These are phyloP conservation scores for Paracoccidioides lutzii DNA, from an alignment of 2,329 filamentous ascomycete genomes.

Conservation along the genomic window DNA sequence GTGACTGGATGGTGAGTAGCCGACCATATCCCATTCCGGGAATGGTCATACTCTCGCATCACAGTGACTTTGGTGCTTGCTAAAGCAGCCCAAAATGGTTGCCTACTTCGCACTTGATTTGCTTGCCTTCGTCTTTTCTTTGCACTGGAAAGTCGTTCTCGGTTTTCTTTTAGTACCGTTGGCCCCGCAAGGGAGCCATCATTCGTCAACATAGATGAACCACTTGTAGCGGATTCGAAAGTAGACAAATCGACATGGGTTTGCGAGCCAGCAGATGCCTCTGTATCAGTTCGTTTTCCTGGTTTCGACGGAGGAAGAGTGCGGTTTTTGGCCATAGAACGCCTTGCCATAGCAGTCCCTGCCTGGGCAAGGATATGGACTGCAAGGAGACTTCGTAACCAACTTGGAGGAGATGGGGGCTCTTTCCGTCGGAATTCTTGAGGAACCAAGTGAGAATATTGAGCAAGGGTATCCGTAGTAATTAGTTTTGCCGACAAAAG, in stretches of 20 bases:
- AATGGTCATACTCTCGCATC: constrained; percentile 80
- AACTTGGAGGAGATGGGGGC: constrained; percentile 31
- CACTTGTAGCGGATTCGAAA: constrained; percentile 27
- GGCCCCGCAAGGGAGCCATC: constrained; percentile 37
- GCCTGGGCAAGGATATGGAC: constrained; percentile 39
- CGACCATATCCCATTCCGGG: constrained; percentile 32
- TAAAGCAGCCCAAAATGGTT: constrained; percentile 86
- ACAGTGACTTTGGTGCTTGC: constrained; percentile 95
- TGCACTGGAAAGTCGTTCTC: constrained; percentile 46
- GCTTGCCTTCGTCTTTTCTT: constrained; percentile 87
- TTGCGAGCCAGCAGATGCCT: constrained; percentile 33
- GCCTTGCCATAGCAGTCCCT: constrained; percentile 35
- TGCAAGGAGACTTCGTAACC: constrained; percentile 36
- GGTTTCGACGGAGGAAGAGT: constrained; percentile 28
- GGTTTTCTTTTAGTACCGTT: constrained; percentile 40
- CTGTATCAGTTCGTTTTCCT: constrained; percentile 33
- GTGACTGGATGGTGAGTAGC: constrained; percentile 22
- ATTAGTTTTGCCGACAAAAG: constrained; percentile 34
- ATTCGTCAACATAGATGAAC: constrained; percentile 27
- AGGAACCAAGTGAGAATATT: constrained; percentile 32
- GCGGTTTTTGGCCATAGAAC: constrained; percentile 34
- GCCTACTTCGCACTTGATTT: constrained; percentile 76
- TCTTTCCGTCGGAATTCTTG: constrained; percentile 31
- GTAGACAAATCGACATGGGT: constrained; percentile 31
- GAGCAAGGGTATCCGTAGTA: constrained; percentile 29